Evolutionary conservation across 768 basidiomycete species (phyloP).

Genomic region (Naganishia randhawae): DNA sequence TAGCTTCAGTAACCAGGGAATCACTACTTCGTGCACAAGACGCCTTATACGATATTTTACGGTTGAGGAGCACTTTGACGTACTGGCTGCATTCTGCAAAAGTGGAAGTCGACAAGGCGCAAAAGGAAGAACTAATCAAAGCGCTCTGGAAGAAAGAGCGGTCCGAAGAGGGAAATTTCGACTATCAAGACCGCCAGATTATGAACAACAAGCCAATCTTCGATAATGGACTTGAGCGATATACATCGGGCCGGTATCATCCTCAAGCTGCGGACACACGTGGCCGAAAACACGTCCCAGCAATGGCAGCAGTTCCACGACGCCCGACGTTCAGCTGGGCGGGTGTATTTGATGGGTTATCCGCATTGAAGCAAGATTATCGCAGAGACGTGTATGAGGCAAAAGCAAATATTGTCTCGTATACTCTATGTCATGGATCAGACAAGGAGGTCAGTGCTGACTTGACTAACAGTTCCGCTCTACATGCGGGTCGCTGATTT

Average conservation of each 20-base stretch:
- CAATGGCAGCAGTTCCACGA: no score
- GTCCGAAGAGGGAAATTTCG: not conserved
- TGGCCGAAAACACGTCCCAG: not conserved
- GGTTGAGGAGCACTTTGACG: conserved; percentile 16
- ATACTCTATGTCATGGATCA: not conserved
- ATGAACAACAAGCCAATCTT: not conserved
- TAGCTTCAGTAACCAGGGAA: not conserved
- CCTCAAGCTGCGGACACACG: not conserved
- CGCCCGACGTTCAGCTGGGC: not conserved
- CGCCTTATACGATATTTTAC: conserved; percentile 3
- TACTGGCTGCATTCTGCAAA: conserved; percentile 12
- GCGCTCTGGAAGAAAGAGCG: not conserved
- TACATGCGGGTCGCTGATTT: not conserved
- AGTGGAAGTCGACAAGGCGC: not conserved
- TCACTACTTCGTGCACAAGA: conserved; percentile 11
- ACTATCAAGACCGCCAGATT: not conserved
- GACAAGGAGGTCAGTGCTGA: not conserved
- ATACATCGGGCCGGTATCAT: not conserved
- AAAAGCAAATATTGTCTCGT: conserved; percentile 1
- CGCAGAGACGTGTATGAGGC: conserved; percentile 3
- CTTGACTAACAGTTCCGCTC: no score
- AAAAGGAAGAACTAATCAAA: conserved; percentile 3
- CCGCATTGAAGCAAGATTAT: not conserved
- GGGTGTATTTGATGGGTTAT: not conserved
- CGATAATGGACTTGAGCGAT: conserved; percentile 8